phyloP scores from a whole-genome alignment of 768 basidiomycete genomes.

The Ephemerocybe angulata region DNA sequence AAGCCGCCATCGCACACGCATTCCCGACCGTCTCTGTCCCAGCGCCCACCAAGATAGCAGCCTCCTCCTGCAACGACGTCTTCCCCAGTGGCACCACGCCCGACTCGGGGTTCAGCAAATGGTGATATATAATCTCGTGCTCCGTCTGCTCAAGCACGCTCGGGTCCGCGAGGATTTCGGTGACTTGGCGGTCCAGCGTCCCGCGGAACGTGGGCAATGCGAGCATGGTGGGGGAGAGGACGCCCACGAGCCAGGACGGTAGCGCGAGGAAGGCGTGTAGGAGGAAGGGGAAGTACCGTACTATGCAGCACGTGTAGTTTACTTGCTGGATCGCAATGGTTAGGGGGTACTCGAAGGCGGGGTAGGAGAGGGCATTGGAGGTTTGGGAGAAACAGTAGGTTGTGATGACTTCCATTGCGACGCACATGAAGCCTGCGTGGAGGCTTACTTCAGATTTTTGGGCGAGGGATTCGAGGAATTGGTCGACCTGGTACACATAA shows the following conservation, averaged over 20 bases:
- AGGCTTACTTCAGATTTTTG: slow-evolving; percentile 14
- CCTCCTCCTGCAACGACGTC: slow-evolving; percentile 5
- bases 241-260: slow-evolving; percentile 16
- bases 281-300: slow-evolving; percentile 23
- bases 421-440: slow-evolving; percentile 22
- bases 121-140: slow-evolving; percentile 36
- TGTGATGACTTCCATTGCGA: slow-evolving; percentile 29
- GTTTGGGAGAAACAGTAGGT: slow-evolving; percentile 29
- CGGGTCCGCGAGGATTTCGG: slow-evolving; percentile 23
- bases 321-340: slow-evolving; percentile 13
- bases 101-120: slow-evolving; percentile 13
- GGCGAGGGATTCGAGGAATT: slow-evolving; percentile 16
- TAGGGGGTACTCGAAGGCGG: slow-evolving; percentile 24
- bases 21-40: slow-evolving; percentile 45
- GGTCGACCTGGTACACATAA: slow-evolving; percentile 22
- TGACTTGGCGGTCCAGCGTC: slow-evolving; percentile 20
- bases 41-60: slow-evolving; percentile 20
- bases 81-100: neutral
- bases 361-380: slow-evolving; percentile 20
- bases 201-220: slow-evolving; percentile 15
- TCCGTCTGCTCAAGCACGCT: slow-evolving; percentile 20
- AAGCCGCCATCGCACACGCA: slow-evolving; percentile 32
- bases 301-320: neutral
- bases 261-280: slow-evolving; percentile 10
- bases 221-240: slow-evolving; percentile 10